Evolutionary conservation across 1,139 yeast genomes (phyloP), one percentile per base, ranked within the genome.

Genomic region (Pichia sp.): DNA sequence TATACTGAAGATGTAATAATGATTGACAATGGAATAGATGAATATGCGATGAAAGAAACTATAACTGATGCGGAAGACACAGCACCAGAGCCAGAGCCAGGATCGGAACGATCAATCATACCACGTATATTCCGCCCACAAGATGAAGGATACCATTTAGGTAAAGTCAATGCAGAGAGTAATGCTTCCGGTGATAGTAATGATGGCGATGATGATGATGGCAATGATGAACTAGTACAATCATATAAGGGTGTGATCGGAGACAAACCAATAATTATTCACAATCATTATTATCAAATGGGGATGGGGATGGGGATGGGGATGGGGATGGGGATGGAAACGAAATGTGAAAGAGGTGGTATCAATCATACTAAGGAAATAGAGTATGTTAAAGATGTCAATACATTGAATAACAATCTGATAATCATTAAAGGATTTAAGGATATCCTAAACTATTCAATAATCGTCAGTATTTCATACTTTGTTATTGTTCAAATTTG

Each of bases 401-500:
- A 7, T 13, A 35, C n/a, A 16, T 7, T 12, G 18, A 22, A 35
- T 36, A 23, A 23, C 7, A 36, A 23, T n/a, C n/a, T 36, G 4
- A 23, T 24, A 7, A 22, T 45, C 53, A 60, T 82, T 20, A 87
- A 82, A 56, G 56, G 80, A 7, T 39, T 70, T 0, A 61, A 79
- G 53, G 81, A 82, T 53, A 60, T 72, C 3, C 52, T 70, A 0
- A 73, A 79, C 1, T 67, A 77, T 8, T 53, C 68, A 1, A 72
- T 74, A 45, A 5, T 46, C 6, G 5, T 49, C 7, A 13, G n/a
- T 9, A 70, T 71, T 1, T 56, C 75, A 2, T 73, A 71, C 52
- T 50, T 80, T 15, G 58, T 73, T 2, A 62, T 80, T 4, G 60
- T 60, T 42, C 70, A 82, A 9, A 69, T 83, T 13, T 69, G 72